phyloP scores from a whole-genome alignment of 805 yeast species.

The Metschnikowia shivogae region DNA sequence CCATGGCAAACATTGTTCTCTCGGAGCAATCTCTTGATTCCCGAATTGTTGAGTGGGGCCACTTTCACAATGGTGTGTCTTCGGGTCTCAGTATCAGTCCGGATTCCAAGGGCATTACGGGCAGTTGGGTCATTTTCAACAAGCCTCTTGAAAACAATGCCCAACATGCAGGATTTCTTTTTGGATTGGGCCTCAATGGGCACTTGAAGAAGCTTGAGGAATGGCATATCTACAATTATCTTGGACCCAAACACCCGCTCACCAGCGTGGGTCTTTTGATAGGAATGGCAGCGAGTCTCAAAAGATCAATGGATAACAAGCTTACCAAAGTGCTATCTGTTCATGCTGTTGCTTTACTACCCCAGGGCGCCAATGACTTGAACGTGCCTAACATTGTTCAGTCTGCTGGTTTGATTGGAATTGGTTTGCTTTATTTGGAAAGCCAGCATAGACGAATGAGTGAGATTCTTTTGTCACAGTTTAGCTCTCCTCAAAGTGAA shows the following conservation, averaged over 20 bases:
- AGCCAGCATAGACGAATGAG: constrained; percentile 85
- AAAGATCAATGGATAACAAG: constrained; percentile 79
- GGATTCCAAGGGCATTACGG: constrained; percentile 65
- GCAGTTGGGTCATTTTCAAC: constrained; percentile 89
- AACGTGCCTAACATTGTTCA: constrained; percentile 82
- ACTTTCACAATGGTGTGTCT: constrained; percentile 88
- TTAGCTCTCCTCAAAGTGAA: constrained; percentile 54
- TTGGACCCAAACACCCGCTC: constrained; percentile 81
- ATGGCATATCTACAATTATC: constrained; percentile 92
- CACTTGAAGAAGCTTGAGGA: constrained; percentile 80
- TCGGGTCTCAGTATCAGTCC: constrained; percentile 75
- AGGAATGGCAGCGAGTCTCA: constrained; percentile 89
- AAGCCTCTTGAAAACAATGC: constrained; percentile 67
- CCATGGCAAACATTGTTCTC: constrained; percentile 56
- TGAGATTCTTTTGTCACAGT: constrained; percentile 68
- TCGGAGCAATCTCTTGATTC: constrained; percentile 50
- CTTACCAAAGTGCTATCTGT: constrained; percentile 88
- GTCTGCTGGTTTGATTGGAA: constrained; percentile 86
- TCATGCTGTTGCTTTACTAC: constrained; percentile 87
- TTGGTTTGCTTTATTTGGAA: constrained; percentile 77
- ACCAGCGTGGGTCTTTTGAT: constrained; percentile 83
- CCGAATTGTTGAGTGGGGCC: constrained; percentile 68
- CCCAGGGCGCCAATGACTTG: constrained; percentile 85
- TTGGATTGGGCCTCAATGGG: constrained; percentile 90
- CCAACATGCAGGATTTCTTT: constrained; percentile 91